These are phyloP conservation scores for Ogataea pini DNA, from an alignment of 805 yeast genomes.

Conservation along the genomic window DNA sequence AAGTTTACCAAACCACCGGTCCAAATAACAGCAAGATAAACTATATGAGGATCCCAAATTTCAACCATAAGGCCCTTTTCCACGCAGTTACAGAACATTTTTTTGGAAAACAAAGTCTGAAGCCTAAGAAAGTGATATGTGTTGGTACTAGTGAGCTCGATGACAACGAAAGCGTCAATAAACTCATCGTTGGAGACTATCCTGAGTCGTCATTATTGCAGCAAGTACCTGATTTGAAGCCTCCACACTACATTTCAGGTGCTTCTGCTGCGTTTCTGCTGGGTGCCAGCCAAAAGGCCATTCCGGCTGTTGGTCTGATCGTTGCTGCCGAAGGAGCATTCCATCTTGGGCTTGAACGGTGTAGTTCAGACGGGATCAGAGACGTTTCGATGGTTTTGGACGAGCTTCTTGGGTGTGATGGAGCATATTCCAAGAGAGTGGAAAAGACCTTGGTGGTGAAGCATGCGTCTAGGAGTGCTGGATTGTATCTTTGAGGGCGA, in stretches of 20 bases:
- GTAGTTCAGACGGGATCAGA: constrained; percentile 41
- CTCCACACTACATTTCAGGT: constrained; percentile 53
- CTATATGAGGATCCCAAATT: constrained; percentile 24
- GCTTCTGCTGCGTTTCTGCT: constrained; percentile 42
- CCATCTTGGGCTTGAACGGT: constrained; percentile 44
- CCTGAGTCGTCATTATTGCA: constrained; percentile 4
- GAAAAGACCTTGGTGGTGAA: constrained; percentile 17
- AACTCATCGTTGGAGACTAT: constrained; percentile 15
- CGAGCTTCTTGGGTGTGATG: constrained; percentile 14
- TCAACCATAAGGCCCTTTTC: constrained; percentile 28
- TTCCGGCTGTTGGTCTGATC: constrained; percentile 18
- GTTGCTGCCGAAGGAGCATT: constrained; percentile 51
- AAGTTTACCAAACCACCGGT: constrained; percentile 13
- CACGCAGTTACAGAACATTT: constrained; percentile 24
- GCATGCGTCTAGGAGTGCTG: constrained; percentile 20
- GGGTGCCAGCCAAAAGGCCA: constrained; percentile 21
- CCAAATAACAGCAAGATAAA: constrained; percentile 8
- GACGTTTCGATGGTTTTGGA: constrained; percentile 33
- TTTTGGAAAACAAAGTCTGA: constrained; percentile 11
- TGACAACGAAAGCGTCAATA: constrained; percentile 18
- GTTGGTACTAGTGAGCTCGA: constrained; percentile 30
- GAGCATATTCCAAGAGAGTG: constrained; percentile 10
- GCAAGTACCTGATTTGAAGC: constrained; percentile 41
- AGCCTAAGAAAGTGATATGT: constrained; percentile 14
- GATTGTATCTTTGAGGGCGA: constrained; percentile 21